phyloP scores from a whole-genome alignment of 2,329 filamentous ascomycete species.

The Sclerotiophoma versabilis region DNA sequence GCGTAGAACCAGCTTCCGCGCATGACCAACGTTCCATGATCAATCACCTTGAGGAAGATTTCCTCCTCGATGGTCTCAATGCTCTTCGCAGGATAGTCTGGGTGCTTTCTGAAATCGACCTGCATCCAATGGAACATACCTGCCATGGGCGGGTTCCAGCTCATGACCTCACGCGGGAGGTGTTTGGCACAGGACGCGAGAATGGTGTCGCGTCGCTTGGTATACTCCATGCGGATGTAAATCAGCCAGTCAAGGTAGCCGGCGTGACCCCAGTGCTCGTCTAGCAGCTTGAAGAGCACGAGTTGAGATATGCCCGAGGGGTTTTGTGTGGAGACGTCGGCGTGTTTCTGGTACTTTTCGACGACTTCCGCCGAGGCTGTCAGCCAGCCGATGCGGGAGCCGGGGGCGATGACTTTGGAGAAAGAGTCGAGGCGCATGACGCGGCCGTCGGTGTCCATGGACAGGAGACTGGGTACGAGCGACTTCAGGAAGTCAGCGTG shows the following conservation, averaged over 20 bases:
- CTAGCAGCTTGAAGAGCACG: slow-evolving; percentile 84
- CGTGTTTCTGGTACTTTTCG: slow-evolving; percentile 81
- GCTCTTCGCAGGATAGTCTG: slow-evolving; percentile 58
- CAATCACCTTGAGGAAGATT: slow-evolving; percentile 80
- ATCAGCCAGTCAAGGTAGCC: slow-evolving; percentile 92
- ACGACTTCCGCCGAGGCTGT: slow-evolving; percentile 85
- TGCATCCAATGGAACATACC: slow-evolving; percentile 96
- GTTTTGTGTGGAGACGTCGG: slow-evolving; percentile 84
- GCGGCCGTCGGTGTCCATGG: slow-evolving; percentile 83
- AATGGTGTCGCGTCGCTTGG: slow-evolving; percentile 76
- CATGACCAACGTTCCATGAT: slow-evolving; percentile 79
- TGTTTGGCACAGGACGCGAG: slow-evolving; percentile 80
- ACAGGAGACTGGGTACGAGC: slow-evolving; percentile 77
- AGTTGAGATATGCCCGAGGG: slow-evolving; percentile 86
- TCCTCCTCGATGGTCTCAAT: slow-evolving; percentile 78
- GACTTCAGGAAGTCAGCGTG: slow-evolving; percentile 76
- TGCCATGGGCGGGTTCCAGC: slow-evolving; percentile 79
- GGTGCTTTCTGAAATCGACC: slow-evolving; percentile 72
- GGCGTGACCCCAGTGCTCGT: slow-evolving; percentile 91
- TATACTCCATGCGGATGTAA: slow-evolving; percentile 81
- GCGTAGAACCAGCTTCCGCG: slow-evolving; percentile 92
- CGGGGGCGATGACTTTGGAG: slow-evolving; percentile 88
- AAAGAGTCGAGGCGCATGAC: slow-evolving; percentile 93
- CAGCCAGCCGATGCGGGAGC: slow-evolving; percentile 85
- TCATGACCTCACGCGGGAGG: slow-evolving; percentile 75